Base-by-base conservation (phyloP, 2,329 filamentous ascomycete genomes). In the Drechslera avenae region DNA sequence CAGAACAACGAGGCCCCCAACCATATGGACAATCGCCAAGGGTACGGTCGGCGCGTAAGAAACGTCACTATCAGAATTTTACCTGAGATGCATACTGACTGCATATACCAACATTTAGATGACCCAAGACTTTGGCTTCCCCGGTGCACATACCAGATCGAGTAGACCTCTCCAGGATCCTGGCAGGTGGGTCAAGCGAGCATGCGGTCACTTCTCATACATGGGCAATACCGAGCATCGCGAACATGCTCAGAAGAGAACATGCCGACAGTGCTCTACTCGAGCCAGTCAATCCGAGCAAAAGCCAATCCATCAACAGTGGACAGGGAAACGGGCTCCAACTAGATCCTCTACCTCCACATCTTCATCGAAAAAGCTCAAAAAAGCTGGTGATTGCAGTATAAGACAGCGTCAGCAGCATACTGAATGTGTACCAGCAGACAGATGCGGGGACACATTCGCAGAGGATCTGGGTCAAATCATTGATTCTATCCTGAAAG, bases 401-500 rank as follows among this genome's bases (percentile, higher is more conserved):
- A 35, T 37, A 13, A 46, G 19, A 17, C 55, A 42, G 32, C 52
- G 55, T 16, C 56, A 53, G 17, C 52, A 59, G 21, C 53, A 60
- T 16, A 58, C 54, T 5, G 57, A 62, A 13, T 54, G 39, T 36
- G 48, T 60, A 6, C 46, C 60, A 32, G 10, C 33, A 16, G 60
- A 66, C 34, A 66, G 54, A 37, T 70, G 53, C 45, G 60, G 62
- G 9, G 64, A 67, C 33, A 48, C 45, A 1, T 64, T 71, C 16
- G 67, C 65, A 5, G 62, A 69, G 17, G 73, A 77, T 35, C 58
- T 77, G 5, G 70, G 69, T 6, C 52, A 68, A 6, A 64, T 72
- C 39, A 73, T 78, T 31, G 74, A 78, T 45, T 63, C 65, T 5
- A 73, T 77, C 18, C 69, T 78, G 13, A 59, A 72, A 26, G 75